A percentile compares a stretch with the other conserved stretches of the same genome.
Evolutionary conservation across 805 yeast species (phyloP).

Genomic region (Starmerella sp.): DNA sequence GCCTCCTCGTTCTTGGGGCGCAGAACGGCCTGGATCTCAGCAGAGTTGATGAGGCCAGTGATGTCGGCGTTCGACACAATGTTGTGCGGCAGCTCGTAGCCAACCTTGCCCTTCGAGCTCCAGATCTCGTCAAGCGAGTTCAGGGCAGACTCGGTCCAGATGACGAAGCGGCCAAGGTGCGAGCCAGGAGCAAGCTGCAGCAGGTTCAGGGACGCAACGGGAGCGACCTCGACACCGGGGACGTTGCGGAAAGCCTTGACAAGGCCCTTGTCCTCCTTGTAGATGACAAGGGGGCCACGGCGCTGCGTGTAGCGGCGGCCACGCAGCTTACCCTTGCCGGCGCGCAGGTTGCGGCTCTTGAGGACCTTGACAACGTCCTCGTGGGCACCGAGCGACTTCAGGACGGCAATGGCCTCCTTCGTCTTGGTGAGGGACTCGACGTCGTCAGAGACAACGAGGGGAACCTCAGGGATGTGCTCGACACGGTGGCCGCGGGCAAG

Average conservation of each 20-base stretch:
- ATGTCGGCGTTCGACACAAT: slow-evolving; percentile 91
- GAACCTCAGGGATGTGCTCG: slow-evolving; percentile 96
- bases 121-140: slow-evolving; percentile 92
- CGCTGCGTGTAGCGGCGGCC: slow-evolving; percentile 99
- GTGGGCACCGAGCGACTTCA: slow-evolving; percentile 98
- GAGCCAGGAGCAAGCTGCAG: slow-evolving; percentile 99
- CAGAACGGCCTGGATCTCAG: slow-evolving; percentile 96
- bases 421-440: slow-evolving; percentile 90
- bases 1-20: slow-evolving; percentile 84
- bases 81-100: slow-evolving; percentile 88
- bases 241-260: slow-evolving; percentile 98
- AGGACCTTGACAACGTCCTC: slow-evolving; percentile 95
- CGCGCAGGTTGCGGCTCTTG: slow-evolving; percentile 97
- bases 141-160: slow-evolving; percentile 99
- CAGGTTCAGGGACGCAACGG: slow-evolving; percentile 84
- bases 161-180: slow-evolving; percentile 98
- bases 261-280: slow-evolving; percentile 94
- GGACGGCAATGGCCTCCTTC: slow-evolving; percentile 96
- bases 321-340: slow-evolving; percentile 99
- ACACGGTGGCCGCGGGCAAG: slow-evolving; percentile 99
- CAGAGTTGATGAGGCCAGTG: slow-evolving; percentile 94
- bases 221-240: slow-evolving; percentile 98
- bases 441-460: slow-evolving; percentile 90
- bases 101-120: slow-evolving; percentile 87
- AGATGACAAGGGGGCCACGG: slow-evolving; percentile 98